Conservation (phyloP, 2,329 filamentous ascomycete genomes). For the Fusarium cicatricum region DNA sequence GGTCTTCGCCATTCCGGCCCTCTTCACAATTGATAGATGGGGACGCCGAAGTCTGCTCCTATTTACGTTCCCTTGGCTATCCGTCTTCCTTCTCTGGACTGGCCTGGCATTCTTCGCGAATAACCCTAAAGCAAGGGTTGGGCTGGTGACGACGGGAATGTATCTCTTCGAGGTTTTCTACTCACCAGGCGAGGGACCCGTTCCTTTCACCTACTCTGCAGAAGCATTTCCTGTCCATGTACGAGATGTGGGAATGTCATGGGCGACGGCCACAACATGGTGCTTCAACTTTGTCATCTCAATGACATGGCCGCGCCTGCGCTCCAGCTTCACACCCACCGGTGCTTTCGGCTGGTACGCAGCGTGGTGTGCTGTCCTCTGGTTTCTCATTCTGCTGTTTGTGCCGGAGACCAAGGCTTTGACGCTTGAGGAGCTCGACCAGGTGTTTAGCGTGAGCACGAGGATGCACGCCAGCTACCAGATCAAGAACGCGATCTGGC, state of each 20-base stretch:
- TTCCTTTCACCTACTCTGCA: neutral
- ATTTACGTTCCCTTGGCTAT: neutral
- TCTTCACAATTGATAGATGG: constrained; percentile 1
- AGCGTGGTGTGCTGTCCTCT: neutral
- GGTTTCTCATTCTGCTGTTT: neutral
- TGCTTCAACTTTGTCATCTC: constrained; percentile 12
- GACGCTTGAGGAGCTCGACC: constrained; percentile 45
- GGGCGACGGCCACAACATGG: neutral
- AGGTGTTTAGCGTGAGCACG: constrained; percentile 43
- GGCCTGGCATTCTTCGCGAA: neutral
- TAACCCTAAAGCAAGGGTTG: neutral
- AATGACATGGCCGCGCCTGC: constrained; percentile 1
- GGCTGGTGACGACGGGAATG: neutral
- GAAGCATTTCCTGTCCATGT: constrained; percentile 1
- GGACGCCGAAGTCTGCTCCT: neutral
- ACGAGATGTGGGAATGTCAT: constrained; percentile 3
- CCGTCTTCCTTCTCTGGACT: neutral
- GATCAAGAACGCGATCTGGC: constrained; percentile 41
- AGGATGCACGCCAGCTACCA: constrained; percentile 43
- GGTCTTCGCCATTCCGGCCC: neutral
- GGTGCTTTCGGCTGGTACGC: neutral
- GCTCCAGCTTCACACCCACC: neutral
- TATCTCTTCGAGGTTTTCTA: constrained; percentile 2
- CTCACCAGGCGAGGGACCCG: neutral
- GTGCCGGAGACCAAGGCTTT: constrained; percentile 2